Evolutionary conservation across 805 yeast genomes (phyloP), one percentile per base, ranked within the genome.

Genomic region (Zygoascus biomembranicola): DNA sequence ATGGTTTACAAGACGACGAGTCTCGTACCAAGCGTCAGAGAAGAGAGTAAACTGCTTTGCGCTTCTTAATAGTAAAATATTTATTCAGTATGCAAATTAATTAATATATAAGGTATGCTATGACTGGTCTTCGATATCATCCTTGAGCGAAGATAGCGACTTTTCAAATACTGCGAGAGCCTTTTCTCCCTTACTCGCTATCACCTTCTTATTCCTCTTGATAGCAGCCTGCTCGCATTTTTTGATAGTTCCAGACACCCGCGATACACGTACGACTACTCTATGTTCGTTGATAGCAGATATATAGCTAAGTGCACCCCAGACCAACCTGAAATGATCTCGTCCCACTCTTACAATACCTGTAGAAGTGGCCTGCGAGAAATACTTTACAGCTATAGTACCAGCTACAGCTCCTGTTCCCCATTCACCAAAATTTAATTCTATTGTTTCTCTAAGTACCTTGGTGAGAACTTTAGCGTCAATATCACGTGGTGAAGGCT

Each of bases 191-290:
- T 42, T 42, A 42, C 42, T 26, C 14, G 46, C 19, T 44, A 57
- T 56, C 5, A 50, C 45, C 14, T 8, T 14, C 39, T 53, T 49
- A 39, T 56, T 51, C 10, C 80, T 73, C 52, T 75, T 66, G 31
- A 87, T 80, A 0, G 90, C 84, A 54, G 74, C 78, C 58, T 81
- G 77, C 64, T 90, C 95, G 58, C 95, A 80, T 63, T 87, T 88
- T 64, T 82, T 84, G 32, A 90, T 90, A 0, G 97, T 89, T 0
- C 97, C 98, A 63, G 95, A 84, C 0, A 87, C 81, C 54, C 84
- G 85, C 4, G 78, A 69, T 31, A 87, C 83, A 52, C 82, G 74
- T 14, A 90, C 66, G 10, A 85, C 75, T 4, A 81, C 77, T 0
- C 66, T 68, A 6, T 63, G 63, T 20, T 77, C 80, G 16, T 75